Conservation (phyloP, 371 early-diverging fungal species). For the Fennellomyces sp. region DNA sequence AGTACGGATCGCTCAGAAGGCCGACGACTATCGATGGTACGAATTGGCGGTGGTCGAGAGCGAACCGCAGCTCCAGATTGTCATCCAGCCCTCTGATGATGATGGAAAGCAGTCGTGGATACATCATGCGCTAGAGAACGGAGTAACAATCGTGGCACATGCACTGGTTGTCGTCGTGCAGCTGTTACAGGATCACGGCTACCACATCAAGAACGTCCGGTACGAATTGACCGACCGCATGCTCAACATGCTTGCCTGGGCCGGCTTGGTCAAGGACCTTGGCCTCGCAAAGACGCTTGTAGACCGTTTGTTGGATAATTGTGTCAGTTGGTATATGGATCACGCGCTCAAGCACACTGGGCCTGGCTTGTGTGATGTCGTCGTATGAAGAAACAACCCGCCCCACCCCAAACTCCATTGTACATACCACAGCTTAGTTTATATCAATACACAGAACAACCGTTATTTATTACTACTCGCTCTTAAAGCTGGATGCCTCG, state of each 20-base stretch:
- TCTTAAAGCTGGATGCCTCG: constrained; percentile 16
- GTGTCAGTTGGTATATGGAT: constrained; percentile 9
- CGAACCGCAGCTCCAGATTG: not conserved
- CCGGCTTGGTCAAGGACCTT: constrained; percentile 14
- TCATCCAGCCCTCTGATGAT: not conserved
- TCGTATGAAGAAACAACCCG: not conserved
- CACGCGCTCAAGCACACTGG: constrained; percentile 9
- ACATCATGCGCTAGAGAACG: constrained; percentile 4
- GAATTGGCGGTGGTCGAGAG: constrained; percentile 1
- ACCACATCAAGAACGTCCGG: constrained; percentile 1
- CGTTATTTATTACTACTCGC: not conserved
- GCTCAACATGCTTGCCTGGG: constrained; percentile 13
- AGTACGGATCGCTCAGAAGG: not conserved
- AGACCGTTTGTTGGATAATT: constrained; percentile 11
- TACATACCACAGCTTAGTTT: not conserved
- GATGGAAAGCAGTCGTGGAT: not conserved
- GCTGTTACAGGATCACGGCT: constrained; percentile 8
- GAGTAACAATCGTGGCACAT: constrained; percentile 2
- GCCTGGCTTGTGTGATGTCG: not conserved
- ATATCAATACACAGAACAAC: not conserved
- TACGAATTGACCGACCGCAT: constrained; percentile 2
- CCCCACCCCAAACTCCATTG: not conserved
- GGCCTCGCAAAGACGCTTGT: constrained; percentile 8
- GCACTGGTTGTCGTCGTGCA: constrained; percentile 8
- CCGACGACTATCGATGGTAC: constrained; percentile 4